A percentile compares a stretch with the other conserved stretches of the same genome.
These are phyloP conservation scores for Talaromyces sp. DNA, from an alignment of 2,329 filamentous ascomycete genomes.

Conservation along the genomic window DNA sequence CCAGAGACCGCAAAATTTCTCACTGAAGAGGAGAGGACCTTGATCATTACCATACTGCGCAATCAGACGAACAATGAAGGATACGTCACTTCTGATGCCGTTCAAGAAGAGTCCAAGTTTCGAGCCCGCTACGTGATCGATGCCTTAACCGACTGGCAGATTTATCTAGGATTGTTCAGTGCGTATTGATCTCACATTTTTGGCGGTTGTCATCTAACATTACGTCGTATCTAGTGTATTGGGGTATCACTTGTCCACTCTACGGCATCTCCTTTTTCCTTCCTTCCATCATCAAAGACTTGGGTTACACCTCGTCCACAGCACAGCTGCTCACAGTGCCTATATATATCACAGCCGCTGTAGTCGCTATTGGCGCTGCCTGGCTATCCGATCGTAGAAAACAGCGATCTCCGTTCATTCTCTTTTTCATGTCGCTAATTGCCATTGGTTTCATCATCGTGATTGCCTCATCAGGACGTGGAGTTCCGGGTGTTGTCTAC, in stretches of 20 bases:
- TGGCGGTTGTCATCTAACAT: not conserved
- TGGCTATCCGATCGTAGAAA: conserved; percentile 57
- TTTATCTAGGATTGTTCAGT: conserved; percentile 40
- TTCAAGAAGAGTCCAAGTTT: conserved; percentile 26
- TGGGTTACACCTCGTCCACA: conserved; percentile 39
- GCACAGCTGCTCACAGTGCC: conserved; percentile 43
- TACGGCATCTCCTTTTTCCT: conserved; percentile 43
- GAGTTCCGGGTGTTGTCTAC: conserved; percentile 44
- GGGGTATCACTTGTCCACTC: conserved; percentile 42
- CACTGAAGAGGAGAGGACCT: conserved; percentile 38
- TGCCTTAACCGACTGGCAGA: conserved; percentile 43
- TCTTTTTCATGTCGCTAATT: conserved; percentile 53
- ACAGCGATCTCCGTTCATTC: conserved; percentile 54
- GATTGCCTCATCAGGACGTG: conserved; percentile 32
- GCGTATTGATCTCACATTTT: conserved; percentile 18
- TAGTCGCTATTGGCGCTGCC: conserved; percentile 44
- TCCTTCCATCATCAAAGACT: conserved; percentile 41
- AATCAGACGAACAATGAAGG: conserved; percentile 31
- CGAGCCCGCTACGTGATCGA: conserved; percentile 39
- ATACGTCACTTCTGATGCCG: conserved; percentile 26
- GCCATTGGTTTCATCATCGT: conserved; percentile 57
- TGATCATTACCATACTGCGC: conserved; percentile 38
- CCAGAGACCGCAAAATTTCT: conserved; percentile 46
- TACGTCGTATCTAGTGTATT: conserved; percentile 34
- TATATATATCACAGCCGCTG: conserved; percentile 40